Base-by-base conservation (phyloP, 2,329 filamentous ascomycete species). In the Aspergillus sp. region DNA sequence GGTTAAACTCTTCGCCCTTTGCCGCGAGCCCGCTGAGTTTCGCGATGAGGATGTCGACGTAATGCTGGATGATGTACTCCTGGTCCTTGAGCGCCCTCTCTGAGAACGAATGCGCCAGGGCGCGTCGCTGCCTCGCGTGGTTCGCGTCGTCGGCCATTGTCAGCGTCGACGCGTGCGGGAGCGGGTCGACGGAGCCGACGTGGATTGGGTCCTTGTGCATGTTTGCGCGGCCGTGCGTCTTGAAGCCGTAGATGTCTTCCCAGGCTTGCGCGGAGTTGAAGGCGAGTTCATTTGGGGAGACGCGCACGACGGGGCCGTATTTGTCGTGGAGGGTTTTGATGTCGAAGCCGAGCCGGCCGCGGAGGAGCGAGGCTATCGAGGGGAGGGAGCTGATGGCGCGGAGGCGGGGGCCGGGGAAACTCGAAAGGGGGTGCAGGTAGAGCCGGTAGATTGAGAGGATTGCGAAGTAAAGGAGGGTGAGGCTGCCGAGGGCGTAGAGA, bases 231-330 rank as follows among this genome's bases (percentile, higher is more conserved):
- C 49, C 46, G 38, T 19, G 19, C 19, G 19, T 19, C 19, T 19
- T 19, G 46, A 50, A 57, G 11, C 52, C 55, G 57, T 74, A 72
- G 57, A 76, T 73, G n/a, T 76, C 73, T 15, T 67, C 58, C 71
- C 69, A 76, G 23, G 76, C 74, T 50, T 72, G 67, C 2, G 67
- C 64, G 46, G 73, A 67, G 52, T 66, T 67, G 65, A 79, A 77
- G 59, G 72, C 69, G 9, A 79, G 67, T 62, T 77, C 72, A 13
- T 74, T 70, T 0, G 74, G 76, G 1, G 71, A 67, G 9, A 79
- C 64, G 7, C 75, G 72, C 3, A 79, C 67, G 3, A 74, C 60
- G 7, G 68, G 65, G 8, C 76, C 75, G 51, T 78, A 76, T 47
- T 65, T 59, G 13, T 67, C 56, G 50, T 76, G 74, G 3, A 51